phyloP scores from a whole-genome alignment of 2,329 filamentous ascomycete genomes.

The Metarhizium guizhouense region DNA sequence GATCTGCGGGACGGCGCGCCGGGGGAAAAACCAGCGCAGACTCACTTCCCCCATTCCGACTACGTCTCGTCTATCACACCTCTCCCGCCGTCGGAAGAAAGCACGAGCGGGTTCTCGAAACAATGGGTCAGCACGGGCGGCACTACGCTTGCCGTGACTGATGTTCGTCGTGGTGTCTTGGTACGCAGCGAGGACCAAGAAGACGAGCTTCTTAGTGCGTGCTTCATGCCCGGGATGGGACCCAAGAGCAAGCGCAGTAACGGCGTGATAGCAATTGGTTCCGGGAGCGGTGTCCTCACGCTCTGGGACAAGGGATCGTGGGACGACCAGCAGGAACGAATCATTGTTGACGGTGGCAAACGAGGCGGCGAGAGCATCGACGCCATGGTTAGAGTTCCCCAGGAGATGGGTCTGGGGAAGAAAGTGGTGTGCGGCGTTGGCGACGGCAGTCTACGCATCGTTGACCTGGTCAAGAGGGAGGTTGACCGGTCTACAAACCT shows the following conservation, averaged over 20 bases:
- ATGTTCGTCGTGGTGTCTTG: constrained; percentile 76
- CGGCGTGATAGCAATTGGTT: constrained; percentile 69
- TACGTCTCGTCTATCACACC: constrained; percentile 85
- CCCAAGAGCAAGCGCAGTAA: constrained; percentile 57
- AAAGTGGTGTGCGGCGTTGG: constrained; percentile 73
- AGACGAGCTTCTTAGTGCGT: constrained; percentile 78
- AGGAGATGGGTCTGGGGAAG: constrained; percentile 60
- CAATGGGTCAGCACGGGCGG: constrained; percentile 94
- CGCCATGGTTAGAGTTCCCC: constrained; percentile 62
- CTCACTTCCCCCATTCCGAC: constrained; percentile 81
- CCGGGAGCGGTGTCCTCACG: constrained; percentile 71
- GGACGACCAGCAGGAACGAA: constrained; percentile 90
- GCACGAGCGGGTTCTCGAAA: constrained; percentile 82
- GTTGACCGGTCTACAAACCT: constrained; percentile 53
- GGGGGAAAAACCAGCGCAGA: constrained; percentile 60
- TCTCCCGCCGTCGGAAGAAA: constrained; percentile 68
- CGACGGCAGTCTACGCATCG: constrained; percentile 69
- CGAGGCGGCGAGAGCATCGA: constrained; percentile 71
- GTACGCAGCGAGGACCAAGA: constrained; percentile 91
- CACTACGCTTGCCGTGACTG: constrained; percentile 82
- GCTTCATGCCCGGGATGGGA: constrained; percentile 68
- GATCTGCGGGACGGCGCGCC: constrained; percentile 62
- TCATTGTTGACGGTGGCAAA: constrained; percentile 60
- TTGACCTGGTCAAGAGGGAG: constrained; percentile 66
- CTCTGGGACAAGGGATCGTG: constrained; percentile 91